Percentiles rank a stretch among this genome's conserved stretches.
phyloP scores from a whole-genome alignment of 495 filamentous ascomycete species.

The Wilcoxina mikolae region DNA sequence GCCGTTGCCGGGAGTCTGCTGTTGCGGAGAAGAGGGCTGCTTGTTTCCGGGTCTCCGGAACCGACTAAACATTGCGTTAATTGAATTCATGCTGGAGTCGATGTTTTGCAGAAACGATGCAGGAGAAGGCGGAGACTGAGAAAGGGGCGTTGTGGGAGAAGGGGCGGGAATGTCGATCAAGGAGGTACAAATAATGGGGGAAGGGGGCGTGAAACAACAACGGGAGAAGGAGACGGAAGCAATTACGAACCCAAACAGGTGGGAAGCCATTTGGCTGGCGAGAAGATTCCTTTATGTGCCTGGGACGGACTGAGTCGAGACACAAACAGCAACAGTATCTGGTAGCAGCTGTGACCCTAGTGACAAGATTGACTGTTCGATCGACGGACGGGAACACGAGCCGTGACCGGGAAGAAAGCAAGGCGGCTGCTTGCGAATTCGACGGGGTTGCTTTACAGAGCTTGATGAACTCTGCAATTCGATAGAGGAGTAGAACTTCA shows the following conservation, averaged over 20 bases:
- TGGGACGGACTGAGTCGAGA: neutral
- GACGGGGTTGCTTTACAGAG: neutral
- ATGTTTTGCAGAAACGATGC: neutral
- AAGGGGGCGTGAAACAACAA: neutral
- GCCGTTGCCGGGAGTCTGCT: neutral
- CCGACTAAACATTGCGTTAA: constrained; percentile 6
- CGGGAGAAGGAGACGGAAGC: neutral
- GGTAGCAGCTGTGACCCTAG: constrained; percentile 2
- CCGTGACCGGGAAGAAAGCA: neutral
- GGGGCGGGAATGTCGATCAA: neutral
- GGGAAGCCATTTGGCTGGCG: neutral
- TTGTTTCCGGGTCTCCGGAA: neutral
- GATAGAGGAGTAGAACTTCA: neutral
- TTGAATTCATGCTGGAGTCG: constrained; percentile 2
- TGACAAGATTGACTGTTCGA: neutral
- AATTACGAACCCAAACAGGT: constrained; percentile 3
- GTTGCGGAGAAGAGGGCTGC: neutral
- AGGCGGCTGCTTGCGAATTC: neutral
- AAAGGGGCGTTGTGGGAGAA: neutral
- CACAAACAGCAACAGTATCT: neutral
- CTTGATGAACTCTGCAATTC: too few species aligned
- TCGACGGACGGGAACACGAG: constrained; percentile 1
- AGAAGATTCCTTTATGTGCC: neutral
- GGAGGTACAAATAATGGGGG: neutral
- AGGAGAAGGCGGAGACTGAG: neutral